Percentiles rank a stretch among this genome's conserved stretches.
These are phyloP conservation scores for Rhytidiadelphus loreus DNA, from an alignment of 225 moss, liverwort and hornwort species.

Conservation along the genomic window DNA sequence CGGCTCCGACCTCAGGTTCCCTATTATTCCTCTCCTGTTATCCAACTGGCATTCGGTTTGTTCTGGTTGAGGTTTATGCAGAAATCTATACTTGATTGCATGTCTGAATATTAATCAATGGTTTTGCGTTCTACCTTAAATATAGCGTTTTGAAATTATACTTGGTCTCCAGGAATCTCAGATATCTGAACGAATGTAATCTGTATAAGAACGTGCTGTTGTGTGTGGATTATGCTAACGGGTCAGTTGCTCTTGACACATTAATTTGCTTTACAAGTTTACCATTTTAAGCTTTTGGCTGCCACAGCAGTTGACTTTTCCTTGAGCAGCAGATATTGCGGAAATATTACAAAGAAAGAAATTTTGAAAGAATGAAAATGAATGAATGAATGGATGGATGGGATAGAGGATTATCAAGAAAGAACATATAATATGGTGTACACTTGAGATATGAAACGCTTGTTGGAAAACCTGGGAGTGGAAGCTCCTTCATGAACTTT, in stretches of 20 bases:
- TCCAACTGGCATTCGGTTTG: not conserved
- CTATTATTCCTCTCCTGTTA: not conserved
- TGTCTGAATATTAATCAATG: not conserved
- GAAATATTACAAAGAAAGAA: not conserved
- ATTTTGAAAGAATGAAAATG: not conserved
- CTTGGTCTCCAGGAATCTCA: conserved; percentile 27
- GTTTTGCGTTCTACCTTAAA: not conserved
- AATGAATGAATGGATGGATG: not conserved
- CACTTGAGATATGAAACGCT: not conserved
- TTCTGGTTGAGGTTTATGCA: not conserved
- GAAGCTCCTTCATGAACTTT: not conserved
- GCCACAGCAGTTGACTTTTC: not conserved
- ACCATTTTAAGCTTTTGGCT: not conserved
- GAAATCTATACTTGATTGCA: not conserved
- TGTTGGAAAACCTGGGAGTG: not conserved
- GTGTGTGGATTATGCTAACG: conserved; percentile 42
- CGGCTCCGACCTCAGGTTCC: conserved; percentile 92
- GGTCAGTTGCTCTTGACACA: conserved; percentile 43
- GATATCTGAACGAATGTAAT: conserved; percentile 44
- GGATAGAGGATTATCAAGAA: not conserved
- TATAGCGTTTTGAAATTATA: not conserved
- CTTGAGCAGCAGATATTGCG: not conserved
- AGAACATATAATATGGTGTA: not conserved
- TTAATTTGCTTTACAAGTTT: conserved; percentile 6
- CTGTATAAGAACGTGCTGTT: conserved; percentile 56